Conservation (phyloP, 2,329 filamentous ascomycete genomes). For the Cadophora gregata region DNA sequence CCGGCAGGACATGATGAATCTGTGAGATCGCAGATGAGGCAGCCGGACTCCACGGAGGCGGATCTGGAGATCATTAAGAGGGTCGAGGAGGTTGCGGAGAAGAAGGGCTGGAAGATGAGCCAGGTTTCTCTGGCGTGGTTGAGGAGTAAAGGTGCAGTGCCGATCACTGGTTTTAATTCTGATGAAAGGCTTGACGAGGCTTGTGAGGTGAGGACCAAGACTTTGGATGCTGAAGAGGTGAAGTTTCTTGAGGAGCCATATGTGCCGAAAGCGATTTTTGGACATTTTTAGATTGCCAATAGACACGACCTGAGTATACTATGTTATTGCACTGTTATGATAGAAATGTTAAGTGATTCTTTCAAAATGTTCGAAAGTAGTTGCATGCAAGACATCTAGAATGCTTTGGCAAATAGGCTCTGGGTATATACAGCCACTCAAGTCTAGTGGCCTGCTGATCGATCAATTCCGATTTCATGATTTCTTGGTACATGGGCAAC, state of each 20-base stretch:
- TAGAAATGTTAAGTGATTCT: too few species aligned
- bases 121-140: conserved; percentile 62
- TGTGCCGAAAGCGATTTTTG: conserved; percentile 48
- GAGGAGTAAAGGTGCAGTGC: conserved; percentile 50
- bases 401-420: too few species aligned
- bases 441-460: too few species aligned
- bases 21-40: neutral
- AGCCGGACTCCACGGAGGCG: conserved; percentile 42
- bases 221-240: conserved; percentile 55
- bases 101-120: conserved; percentile 61
- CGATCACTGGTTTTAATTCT: conserved; percentile 57
- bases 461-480: too few species aligned
- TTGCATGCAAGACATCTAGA: too few species aligned
- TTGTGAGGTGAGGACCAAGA: conserved; percentile 46
- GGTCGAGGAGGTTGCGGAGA: conserved; percentile 60
- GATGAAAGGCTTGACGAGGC: conserved; percentile 58
- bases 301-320: too few species aligned
- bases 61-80: conserved; percentile 58
- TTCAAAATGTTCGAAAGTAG: too few species aligned
- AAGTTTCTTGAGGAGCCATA: conserved; percentile 59
- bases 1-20: neutral
- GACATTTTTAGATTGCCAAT: conserved; percentile 40
- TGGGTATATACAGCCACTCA: too few species aligned
- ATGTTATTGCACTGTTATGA: too few species aligned
- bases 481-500: too few species aligned